These are phyloP conservation scores for Cyberlindnera americana DNA, from an alignment of 805 yeast species.

Conservation along the genomic window DNA sequence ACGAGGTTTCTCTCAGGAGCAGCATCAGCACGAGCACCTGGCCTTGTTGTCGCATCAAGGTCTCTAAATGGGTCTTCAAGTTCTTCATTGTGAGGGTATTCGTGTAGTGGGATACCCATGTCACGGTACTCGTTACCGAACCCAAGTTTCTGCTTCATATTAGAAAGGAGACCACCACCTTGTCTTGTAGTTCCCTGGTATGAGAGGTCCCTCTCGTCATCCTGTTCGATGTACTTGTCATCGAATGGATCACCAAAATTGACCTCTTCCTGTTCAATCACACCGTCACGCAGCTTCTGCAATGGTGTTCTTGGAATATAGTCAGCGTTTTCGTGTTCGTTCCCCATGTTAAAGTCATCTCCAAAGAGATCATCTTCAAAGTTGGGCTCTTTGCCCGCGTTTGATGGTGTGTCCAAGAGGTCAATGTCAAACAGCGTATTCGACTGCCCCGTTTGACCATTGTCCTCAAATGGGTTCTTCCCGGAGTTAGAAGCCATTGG, in stretches of 20 bases:
- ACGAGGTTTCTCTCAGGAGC: conserved; percentile 24
- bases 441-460: background rate
- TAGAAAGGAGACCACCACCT: conserved; percentile 20
- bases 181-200: conserved; percentile 3
- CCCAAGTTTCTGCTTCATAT: conserved; percentile 23
- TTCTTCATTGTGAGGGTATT: conserved; percentile 14
- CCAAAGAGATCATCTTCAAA: conserved; percentile 17
- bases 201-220: conserved; percentile 25
- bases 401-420: conserved; percentile 22
- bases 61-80: conserved; percentile 25
- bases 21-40: conserved; percentile 16
- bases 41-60: conserved; percentile 17
- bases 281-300: conserved; percentile 24
- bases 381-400: conserved; percentile 3
- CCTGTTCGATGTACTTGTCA: conserved; percentile 35
- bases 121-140: conserved; percentile 24
- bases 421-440: conserved; percentile 40
- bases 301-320: conserved; percentile 9
- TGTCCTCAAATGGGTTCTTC: conserved; percentile 8
- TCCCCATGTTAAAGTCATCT: conserved; percentile 13
- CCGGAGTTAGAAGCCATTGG: background rate
- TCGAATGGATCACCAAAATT: conserved; percentile 32
- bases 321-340: conserved; percentile 16
- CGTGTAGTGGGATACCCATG: conserved; percentile 26
- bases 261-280: conserved; percentile 32